phyloP scores from a whole-genome alignment of 352 stramenopile species.

The Blastocystis sp. region DNA sequence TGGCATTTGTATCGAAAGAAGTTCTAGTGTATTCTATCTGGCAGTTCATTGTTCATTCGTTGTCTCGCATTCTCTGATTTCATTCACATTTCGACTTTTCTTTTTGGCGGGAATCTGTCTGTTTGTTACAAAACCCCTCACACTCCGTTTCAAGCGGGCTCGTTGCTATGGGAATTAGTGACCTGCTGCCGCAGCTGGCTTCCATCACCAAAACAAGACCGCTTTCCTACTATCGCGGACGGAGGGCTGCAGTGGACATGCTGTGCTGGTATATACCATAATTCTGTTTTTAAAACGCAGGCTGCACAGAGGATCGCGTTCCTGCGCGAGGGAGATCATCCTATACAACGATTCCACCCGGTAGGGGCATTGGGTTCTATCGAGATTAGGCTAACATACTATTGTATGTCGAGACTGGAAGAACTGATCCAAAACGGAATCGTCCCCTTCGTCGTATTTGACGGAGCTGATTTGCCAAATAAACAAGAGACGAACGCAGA shows the following conservation, averaged over 20 bases:
- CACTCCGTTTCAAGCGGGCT: neutral
- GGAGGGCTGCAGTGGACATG: constrained; percentile 68
- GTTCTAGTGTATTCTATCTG: neutral
- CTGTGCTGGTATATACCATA: constrained; percentile 72
- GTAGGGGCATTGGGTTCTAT: constrained; percentile 32
- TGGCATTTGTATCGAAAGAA: constrained; percentile 46
- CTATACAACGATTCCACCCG: constrained; percentile 72
- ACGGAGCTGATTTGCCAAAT: constrained; percentile 83
- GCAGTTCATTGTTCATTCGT: neutral
- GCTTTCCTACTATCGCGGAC: constrained; percentile 8
- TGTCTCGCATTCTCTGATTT: neutral
- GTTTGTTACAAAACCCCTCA: constrained; percentile 7
- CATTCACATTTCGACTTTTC: constrained; percentile 10
- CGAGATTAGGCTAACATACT: constrained; percentile 77
- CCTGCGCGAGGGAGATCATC: constrained; percentile 81
- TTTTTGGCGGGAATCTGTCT: neutral
- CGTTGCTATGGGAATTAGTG: constrained; percentile 26
- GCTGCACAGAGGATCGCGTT: constrained; percentile 86
- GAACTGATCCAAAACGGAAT: constrained; percentile 80
- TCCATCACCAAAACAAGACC: constrained; percentile 26
- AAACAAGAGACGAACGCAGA: constrained; percentile 77
- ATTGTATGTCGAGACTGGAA: constrained; percentile 82
- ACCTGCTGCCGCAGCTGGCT: constrained; percentile 7
- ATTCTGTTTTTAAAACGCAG: constrained; percentile 67
- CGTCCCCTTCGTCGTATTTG: constrained; percentile 85